Base-by-base conservation (phyloP, 345 rosid genomes). In the Linum usitatissimum region DNA sequence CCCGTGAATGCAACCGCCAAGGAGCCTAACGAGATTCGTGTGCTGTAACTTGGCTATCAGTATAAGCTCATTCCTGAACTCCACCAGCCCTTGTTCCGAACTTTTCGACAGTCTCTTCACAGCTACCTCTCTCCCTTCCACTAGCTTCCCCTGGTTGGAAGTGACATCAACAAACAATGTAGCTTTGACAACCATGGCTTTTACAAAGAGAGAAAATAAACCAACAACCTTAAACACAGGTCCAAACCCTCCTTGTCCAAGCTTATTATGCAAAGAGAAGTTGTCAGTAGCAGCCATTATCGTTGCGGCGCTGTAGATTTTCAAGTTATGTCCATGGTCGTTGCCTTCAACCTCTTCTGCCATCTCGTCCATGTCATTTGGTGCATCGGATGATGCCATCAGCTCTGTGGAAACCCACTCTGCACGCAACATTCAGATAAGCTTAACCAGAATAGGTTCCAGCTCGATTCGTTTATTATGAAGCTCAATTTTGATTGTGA, bases 161-260 rank as follows among this genome's bases (percentile, higher is more conserved):
- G n/a, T 23, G 28, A 23, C 28, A 23, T 23, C 28, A 23, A 1
- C 28, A 23, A 0, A 53, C 3, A 34, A 34, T 23, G 28, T 23
- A 23, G 28, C 28, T 34, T 34, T 34, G 3, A 34, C 38, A 1
- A 34, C n/a, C n/a, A n/a, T n/a, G 38, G 38, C 38, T 7, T 34
- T 34, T 34, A 55, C 23, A 19, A 6, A n/a, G n/a, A 20, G 14
- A 1, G 30, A 0, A 3, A 10, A 55, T 6, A 1, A 19, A 28
- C 28, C n/a, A n/a, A n/a, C 6, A 19, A 55, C 59, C 59, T 55
- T 55, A 19, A 18, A 55, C 12, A 55, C 59, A 3, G 59, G 59
- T 55, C 59, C 59, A 14, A 55, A 55, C 18, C 59, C 59, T 55
- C 59, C 59, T 55, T 55, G 59, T 6, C 59, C 59, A 55, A 55